These are phyloP conservation scores for Otatea glauca DNA, from an alignment of 176 grass and related monocot genomes.

Conservation along the genomic window DNA sequence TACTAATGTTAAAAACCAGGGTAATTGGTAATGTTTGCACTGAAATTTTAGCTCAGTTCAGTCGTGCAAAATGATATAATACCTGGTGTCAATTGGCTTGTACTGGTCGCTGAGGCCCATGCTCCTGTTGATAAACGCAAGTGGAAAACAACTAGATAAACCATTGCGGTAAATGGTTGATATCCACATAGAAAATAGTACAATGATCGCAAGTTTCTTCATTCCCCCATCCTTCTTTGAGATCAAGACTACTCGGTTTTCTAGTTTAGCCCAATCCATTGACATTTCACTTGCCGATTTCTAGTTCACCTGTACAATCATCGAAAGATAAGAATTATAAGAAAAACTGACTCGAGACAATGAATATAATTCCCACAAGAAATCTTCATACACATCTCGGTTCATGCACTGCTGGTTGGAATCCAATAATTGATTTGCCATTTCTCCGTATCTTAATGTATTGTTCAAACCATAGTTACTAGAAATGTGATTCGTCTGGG, in stretches of 20 bases:
- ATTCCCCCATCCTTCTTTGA: conserved; percentile 16
- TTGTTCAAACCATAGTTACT: no score
- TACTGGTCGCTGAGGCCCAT: background rate
- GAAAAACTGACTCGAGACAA: background rate
- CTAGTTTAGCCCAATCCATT: background rate
- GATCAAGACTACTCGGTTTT: background rate
- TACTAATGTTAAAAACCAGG: background rate
- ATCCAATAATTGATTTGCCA: background rate
- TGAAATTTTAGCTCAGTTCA: background rate
- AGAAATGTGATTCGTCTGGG: no score
- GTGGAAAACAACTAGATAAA: background rate
- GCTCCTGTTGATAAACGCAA: background rate
- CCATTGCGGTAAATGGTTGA: background rate
- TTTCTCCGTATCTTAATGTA: background rate
- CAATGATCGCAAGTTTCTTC: background rate
- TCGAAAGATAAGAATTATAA: background rate
- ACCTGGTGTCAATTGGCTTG: conserved; percentile 6
- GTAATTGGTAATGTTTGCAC: background rate
- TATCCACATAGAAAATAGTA: background rate
- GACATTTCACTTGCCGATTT: background rate
- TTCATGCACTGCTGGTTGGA: background rate
- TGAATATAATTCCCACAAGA: background rate
- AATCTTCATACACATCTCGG: background rate
- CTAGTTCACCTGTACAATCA: background rate
- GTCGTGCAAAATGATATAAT: background rate